These are phyloP conservation scores for Ascochyta rabiei DNA, from an alignment of 2,329 filamentous ascomycete species.

Conservation along the genomic window DNA sequence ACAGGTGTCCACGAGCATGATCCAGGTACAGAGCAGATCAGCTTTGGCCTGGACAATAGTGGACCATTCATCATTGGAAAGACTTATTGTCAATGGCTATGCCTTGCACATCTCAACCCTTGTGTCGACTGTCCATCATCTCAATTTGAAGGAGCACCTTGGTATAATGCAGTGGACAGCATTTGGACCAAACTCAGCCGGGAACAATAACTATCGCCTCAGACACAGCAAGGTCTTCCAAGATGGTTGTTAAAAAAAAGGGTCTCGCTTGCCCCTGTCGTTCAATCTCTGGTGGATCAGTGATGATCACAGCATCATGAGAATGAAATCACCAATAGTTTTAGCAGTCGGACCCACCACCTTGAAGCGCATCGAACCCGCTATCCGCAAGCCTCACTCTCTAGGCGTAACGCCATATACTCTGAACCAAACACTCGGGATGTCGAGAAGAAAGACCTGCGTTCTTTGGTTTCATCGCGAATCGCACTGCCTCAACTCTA, in stretches of 20 bases:
- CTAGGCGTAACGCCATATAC: slow-evolving; percentile 11
- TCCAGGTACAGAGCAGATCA: slow-evolving; percentile 2
- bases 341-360: slow-evolving; percentile 12
- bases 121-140: neutral
- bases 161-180: neutral
- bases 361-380: slow-evolving; percentile 5
- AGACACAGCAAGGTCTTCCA: neutral
- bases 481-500: neutral
- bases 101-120: slow-evolving; percentile 1
- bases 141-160: slow-evolving; percentile 1
- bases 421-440: slow-evolving; percentile 1
- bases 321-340: slow-evolving; percentile 6
- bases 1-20: neutral
- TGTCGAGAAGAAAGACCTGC: slow-evolving; percentile 2
- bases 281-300: neutral
- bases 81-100: neutral
- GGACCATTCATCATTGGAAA: neutral
- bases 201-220: neutral
- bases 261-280: slow-evolving; percentile 4
- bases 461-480: neutral
- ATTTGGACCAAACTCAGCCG: neutral
- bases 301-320: slow-evolving; percentile 6
- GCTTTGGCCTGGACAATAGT: neutral
- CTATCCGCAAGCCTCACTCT: slow-evolving; percentile 3
- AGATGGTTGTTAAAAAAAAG: neutral